Evolutionary conservation across 1,284 basidiomycete genomes (phyloP).

Genomic region (Mycena citricolor): DNA sequence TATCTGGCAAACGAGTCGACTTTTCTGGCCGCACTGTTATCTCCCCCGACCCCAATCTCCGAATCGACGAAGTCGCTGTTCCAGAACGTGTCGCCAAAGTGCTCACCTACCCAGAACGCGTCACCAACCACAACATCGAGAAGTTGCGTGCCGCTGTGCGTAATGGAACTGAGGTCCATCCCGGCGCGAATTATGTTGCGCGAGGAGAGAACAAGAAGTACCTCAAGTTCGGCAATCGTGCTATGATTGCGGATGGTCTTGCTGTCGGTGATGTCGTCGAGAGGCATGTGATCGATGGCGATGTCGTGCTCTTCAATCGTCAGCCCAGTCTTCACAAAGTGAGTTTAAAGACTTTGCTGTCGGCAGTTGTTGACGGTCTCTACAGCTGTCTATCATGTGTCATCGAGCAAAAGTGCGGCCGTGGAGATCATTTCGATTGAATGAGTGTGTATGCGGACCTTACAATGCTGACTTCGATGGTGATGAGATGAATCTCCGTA

Average conservation of each 20-base stretch:
- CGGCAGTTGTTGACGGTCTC: too few species aligned
- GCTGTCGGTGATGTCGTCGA: constrained; percentile 89
- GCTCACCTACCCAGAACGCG: constrained; percentile 95
- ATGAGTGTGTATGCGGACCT: constrained; percentile 99
- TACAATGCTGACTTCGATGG: constrained; percentile 99
- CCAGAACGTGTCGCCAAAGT: constrained; percentile 96
- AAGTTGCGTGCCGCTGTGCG: constrained; percentile 75
- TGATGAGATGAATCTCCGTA: constrained; percentile 99
- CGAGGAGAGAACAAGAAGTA: constrained; percentile 85
- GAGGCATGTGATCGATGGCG: constrained; percentile 93
- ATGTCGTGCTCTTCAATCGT: constrained; percentile 98
- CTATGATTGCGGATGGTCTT: constrained; percentile 74
- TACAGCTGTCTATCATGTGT: constrained; percentile 99
- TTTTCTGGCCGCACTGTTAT: constrained; percentile 99
- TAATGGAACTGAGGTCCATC: constrained; percentile 91
- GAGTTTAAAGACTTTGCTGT: too few species aligned
- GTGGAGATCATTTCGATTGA: constrained; percentile 96
- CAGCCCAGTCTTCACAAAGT: constrained; percentile 98
- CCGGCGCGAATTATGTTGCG: constrained; percentile 94
- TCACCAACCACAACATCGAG: constrained; percentile 91
- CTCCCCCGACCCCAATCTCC: constrained; percentile 96
- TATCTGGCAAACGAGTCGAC: constrained; percentile 99
- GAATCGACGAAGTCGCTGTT: constrained; percentile 97
- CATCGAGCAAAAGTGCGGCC: constrained; percentile 95
- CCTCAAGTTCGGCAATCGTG: constrained; percentile 78